Base-by-base conservation (phyloP, 148 eudicot genomes). In the Cornus suecica region DNA sequence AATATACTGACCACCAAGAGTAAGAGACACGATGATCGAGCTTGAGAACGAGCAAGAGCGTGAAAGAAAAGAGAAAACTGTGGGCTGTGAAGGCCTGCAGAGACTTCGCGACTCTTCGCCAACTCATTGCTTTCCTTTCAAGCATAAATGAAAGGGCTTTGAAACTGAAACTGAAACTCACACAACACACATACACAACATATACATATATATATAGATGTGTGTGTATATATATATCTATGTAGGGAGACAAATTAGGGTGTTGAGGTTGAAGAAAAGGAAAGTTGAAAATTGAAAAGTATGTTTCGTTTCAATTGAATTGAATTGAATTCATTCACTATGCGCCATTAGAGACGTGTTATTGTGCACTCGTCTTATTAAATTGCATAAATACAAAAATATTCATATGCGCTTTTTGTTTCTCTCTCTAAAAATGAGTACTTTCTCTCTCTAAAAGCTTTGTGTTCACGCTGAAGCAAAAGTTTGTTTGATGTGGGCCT, bases 1-100 rank as follows among this genome's bases (percentile, higher is more conserved):
- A 61, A 41, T 65, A 74, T 51, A 74, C 89, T 23, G 71, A 94
- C 98, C 98, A 92, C 97, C 98, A 94, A 76, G 99, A 94, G 84
- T 60, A 90, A 18, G 74, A 73, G 60, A 80, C 45, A 31, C 48
- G 8, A 32, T 87, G 92, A 84, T 89, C 94, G 79, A 94, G 92
- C 89, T 90, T 94, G 64, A 90, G 75, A 62, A 94, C 90, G 65
- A 94, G 97, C 80, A 88, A 77, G 15, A 88, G 73, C 28, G 96
- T 89, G 84, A 92, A 89, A 54, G 77, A 70, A 45, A 94, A 80
- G 14, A 94, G 89, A 58, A 86, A 84, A 32, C 74, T 69, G 84
- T 90, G 90, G 0, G 97, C 94, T n/a, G 80, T 85, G 20, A 92
- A 76, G 30, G 78, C 88, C 78, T 92, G 94, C 41, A 84, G 71